Evolutionary conservation across 2,329 filamentous ascomycete genomes (phyloP).

Genomic region (Ceratocystis cubensis): DNA sequence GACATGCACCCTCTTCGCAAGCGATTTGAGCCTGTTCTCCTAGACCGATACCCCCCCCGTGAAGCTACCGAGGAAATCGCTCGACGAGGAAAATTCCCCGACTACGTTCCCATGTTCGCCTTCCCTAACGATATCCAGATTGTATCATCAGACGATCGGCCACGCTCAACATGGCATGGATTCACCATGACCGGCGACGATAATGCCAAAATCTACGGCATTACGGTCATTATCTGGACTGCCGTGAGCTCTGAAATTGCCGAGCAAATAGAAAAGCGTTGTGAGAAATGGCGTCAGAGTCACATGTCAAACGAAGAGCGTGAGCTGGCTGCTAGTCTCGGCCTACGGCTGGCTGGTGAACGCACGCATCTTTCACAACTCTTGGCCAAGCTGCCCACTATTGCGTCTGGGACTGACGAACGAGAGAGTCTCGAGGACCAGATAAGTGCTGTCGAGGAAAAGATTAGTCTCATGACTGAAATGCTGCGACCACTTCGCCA

Average conservation of each 20-base stretch:
- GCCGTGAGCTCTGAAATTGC: constrained; percentile 71
- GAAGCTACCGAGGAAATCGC: constrained; percentile 67
- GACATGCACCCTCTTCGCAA: constrained; percentile 93
- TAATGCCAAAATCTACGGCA: constrained; percentile 81
- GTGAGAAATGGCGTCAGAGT: constrained; percentile 69
- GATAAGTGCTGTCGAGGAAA: constrained; percentile 92
- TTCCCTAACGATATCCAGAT: constrained; percentile 98
- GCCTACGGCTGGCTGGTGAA: constrained; percentile 74
- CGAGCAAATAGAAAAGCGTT: constrained; percentile 69
- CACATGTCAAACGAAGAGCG: constrained; percentile 86
- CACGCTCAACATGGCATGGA: constrained; percentile 95
- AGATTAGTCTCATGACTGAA: constrained; percentile 93
- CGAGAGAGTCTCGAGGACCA: constrained; percentile 82
- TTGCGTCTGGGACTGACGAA: constrained; percentile 66
- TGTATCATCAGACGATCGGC: constrained; percentile 85
- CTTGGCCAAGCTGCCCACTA: constrained; percentile 66
- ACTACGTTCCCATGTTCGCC: constrained; percentile 98
- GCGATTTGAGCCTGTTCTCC: constrained; percentile 86
- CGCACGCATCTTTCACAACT: constrained; percentile 81
- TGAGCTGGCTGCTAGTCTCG: constrained; percentile 82
- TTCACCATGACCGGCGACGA: constrained; percentile 96
- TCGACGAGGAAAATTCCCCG: constrained; percentile 74
- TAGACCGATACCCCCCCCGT: constrained; percentile 86
- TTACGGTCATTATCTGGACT: constrained; percentile 86
- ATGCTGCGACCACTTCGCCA: constrained; percentile 84